A percentile compares a stretch with the other conserved stretches of the same genome.
These are phyloP conservation scores for Candolleomyces aberdarensis DNA, from an alignment of 768 basidiomycete genomes.

Conservation along the genomic window DNA sequence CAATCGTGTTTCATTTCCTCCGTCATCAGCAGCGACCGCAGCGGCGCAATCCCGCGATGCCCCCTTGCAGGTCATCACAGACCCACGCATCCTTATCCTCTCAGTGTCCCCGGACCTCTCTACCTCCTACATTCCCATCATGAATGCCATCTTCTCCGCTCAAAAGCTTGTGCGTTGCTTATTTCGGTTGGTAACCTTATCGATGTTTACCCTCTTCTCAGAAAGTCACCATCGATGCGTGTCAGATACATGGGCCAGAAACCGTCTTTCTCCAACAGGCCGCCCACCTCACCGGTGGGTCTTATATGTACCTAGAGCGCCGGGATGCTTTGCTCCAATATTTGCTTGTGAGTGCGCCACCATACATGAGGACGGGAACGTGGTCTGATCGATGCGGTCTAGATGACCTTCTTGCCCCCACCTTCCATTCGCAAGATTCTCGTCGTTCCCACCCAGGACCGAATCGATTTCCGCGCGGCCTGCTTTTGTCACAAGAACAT, in stretches of 20 bases:
- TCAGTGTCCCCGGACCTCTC: slow-evolving; percentile 91
- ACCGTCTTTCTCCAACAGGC: slow-evolving; percentile 98
- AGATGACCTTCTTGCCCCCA: slow-evolving; percentile 77
- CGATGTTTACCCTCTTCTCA: slow-evolving; percentile 27
- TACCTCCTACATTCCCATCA: slow-evolving; percentile 93
- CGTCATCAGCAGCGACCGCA: slow-evolving; percentile 25
- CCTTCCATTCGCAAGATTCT: slow-evolving; percentile 70
- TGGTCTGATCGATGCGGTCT: not conserved
- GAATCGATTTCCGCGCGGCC: slow-evolving; percentile 94
- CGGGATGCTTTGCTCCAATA: slow-evolving; percentile 90
- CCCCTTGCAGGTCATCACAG: slow-evolving; percentile 30
- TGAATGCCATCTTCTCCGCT: slow-evolving; percentile 99
- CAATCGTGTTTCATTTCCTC: slow-evolving; percentile 28
- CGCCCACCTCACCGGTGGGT: slow-evolving; percentile 90
- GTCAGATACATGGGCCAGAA: slow-evolving; percentile 86
- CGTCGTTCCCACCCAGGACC: slow-evolving; percentile 88
- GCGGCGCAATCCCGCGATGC: slow-evolving; percentile 24
- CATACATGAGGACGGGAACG: not conserved
- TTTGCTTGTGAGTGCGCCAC: slow-evolving; percentile 53
- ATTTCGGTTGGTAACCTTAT: not conserved
- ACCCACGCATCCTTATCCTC: slow-evolving; percentile 57
- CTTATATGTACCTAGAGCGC: slow-evolving; percentile 82
- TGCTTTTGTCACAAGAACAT: slow-evolving; percentile 99
- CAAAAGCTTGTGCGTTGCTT: slow-evolving; percentile 78
- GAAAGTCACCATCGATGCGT: slow-evolving; percentile 97